Conservation (phyloP, 164 flowering plant species). For the Kingdonia uniflora region DNA sequence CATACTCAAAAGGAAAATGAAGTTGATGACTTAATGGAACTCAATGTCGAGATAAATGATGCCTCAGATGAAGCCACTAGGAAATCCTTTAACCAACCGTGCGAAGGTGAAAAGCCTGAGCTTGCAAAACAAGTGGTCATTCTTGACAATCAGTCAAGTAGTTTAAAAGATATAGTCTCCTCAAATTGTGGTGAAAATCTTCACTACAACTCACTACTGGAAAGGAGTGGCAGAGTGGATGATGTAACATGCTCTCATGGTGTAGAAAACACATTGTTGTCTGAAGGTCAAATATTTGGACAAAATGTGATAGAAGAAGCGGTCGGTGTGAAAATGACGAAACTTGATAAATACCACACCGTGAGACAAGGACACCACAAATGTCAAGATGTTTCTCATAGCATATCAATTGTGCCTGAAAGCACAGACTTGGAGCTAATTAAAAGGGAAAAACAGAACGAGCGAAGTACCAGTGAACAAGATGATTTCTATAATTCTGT, state of each 20-base stretch:
- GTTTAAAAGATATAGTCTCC: background rate
- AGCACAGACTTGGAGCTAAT: no score
- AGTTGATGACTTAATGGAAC: conserved; percentile 22
- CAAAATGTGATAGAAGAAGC: no score
- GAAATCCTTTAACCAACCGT: conserved; percentile 7
- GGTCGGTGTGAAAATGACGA: no score
- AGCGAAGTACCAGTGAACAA: no score
- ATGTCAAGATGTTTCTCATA: no score
- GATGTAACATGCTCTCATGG: background rate
- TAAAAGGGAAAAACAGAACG: no score
- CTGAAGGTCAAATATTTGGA: no score
- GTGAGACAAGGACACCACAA: no score
- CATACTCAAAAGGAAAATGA: conserved; percentile 22
- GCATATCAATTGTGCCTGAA: no score
- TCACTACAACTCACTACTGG: conserved; percentile 1
- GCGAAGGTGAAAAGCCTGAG: conserved; percentile 9
- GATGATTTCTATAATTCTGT: no score
- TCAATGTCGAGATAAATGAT: conserved; percentile 7
- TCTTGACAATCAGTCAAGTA: background rate
- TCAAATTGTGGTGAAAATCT: background rate
- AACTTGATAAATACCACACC: no score
- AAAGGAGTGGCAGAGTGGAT: background rate
- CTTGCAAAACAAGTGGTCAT: background rate
- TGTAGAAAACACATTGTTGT: no score
- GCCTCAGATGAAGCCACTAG: background rate